phyloP scores from a whole-genome alignment of 179 eudicot species.

The Nepenthes alata region DNA sequence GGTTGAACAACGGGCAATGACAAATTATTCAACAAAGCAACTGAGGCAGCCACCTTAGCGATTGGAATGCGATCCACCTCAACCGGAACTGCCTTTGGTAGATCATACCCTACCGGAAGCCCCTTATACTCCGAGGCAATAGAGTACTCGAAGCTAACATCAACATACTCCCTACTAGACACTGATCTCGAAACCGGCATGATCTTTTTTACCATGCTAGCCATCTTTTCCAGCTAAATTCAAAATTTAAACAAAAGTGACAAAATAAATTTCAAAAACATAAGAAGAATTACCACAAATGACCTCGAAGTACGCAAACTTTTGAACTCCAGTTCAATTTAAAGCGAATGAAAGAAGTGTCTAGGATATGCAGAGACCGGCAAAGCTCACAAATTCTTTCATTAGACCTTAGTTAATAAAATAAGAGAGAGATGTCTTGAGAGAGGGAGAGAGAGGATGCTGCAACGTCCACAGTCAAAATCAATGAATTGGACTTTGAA shows the following conservation, averaged over 20 bases:
- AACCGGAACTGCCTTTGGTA: conserved; percentile 28
- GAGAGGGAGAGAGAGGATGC: background rate
- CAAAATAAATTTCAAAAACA: background rate
- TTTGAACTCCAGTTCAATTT: too few species aligned
- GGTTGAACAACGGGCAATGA: conserved; percentile 35
- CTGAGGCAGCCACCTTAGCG: conserved; percentile 21
- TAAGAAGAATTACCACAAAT: background rate
- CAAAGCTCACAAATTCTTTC: too few species aligned
- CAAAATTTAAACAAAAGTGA: background rate
- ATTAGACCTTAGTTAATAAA: too few species aligned
- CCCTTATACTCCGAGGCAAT: conserved; percentile 35
- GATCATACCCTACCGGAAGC: conserved; percentile 13
- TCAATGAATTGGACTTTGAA: background rate
- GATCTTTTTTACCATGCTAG: conserved; percentile 11
- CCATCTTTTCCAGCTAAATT: conserved; percentile 3
- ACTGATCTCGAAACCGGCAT: conserved; percentile 16
- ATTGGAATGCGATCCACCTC: conserved; percentile 23
- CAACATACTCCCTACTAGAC: conserved; percentile 17
- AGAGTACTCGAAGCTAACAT: conserved; percentile 23
- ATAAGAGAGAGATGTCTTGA: too few species aligned
- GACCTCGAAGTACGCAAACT: too few species aligned
- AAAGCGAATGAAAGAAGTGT: too few species aligned
- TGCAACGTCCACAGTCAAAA: background rate
- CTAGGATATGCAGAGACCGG: too few species aligned
- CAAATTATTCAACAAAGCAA: conserved; percentile 16